Percentiles rank a stretch among this genome's conserved stretches.
phyloP scores from a whole-genome alignment of 2,329 filamentous ascomycete genomes.

The Pestalotiopsis sp. region DNA sequence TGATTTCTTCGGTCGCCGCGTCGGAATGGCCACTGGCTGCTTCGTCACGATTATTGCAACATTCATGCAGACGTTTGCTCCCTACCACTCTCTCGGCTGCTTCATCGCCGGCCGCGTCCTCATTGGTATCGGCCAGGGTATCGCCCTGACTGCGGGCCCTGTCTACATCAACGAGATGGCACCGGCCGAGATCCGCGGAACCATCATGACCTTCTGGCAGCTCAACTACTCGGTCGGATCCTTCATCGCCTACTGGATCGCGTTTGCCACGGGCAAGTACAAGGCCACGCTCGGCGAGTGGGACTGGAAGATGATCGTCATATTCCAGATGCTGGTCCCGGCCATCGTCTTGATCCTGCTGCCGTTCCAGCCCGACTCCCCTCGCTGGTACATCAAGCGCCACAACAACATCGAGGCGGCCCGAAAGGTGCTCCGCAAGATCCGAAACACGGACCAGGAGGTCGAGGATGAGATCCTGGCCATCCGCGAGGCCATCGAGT shows the following conservation, averaged over 20 bases:
- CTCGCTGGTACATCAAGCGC: slow-evolving; percentile 69
- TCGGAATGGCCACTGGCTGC: slow-evolving; percentile 68
- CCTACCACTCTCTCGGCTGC: slow-evolving; percentile 60
- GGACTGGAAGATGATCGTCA: slow-evolving; percentile 75
- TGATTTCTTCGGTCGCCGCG: slow-evolving; percentile 63
- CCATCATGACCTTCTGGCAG: slow-evolving; percentile 73
- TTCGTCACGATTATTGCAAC: slow-evolving; percentile 68
- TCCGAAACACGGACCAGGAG: slow-evolving; percentile 66
- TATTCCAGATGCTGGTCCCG: slow-evolving; percentile 73
- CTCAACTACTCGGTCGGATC: slow-evolving; percentile 68
- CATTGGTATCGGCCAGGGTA: slow-evolving; percentile 71
- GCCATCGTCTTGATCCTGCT: slow-evolving; percentile 62
- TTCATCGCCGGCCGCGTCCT: slow-evolving; percentile 72
- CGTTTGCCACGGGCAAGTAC: slow-evolving; percentile 63
- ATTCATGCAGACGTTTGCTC: slow-evolving; percentile 69
- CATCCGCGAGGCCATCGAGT: slow-evolving; percentile 71
- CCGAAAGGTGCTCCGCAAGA: slow-evolving; percentile 55
- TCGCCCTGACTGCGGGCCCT: slow-evolving; percentile 68
- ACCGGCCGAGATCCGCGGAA: slow-evolving; percentile 65
- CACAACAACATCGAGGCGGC: slow-evolving; percentile 63
- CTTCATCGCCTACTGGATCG: slow-evolving; percentile 69
- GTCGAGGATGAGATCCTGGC: slow-evolving; percentile 67
- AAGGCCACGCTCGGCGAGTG: slow-evolving; percentile 62
- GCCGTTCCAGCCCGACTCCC: slow-evolving; percentile 69
- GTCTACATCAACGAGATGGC: slow-evolving; percentile 73